Evolutionary conservation across 495 filamentous ascomycete genomes (phyloP), one percentile per base, ranked within the genome.

Genomic region (Hypoxylon trugodes): DNA sequence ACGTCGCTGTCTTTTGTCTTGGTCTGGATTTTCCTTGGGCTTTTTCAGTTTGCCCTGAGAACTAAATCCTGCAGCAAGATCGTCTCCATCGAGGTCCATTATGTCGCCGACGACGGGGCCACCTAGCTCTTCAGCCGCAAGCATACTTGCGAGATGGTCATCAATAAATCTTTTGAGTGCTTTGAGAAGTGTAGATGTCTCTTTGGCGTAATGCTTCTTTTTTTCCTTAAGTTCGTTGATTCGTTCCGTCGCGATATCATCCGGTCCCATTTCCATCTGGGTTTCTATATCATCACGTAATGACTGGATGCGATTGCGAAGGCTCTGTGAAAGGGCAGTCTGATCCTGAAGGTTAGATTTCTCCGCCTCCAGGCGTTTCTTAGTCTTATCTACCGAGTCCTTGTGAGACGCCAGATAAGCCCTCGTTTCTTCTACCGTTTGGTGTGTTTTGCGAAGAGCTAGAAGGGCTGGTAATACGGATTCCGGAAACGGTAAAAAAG

Each of bases 41-140:
- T 87, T 89, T 70, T 88, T 92, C 1, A 84, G 77, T 61, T 86
- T 90, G 4, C 90, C 91, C 61, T 88, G 85, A 6, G 83, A 79
- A 37, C 84, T 91, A 72, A 92, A 94, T 1, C 90, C 90, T 6
- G 86, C 84, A 50, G 86, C 84, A 38, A 92, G 75, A 35, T 81
- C 77, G 8, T 76, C 65, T 12, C 73, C 60, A 19, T 86, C 82
- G 28, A 93, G 79, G 9, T 88, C 86, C 52, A 87, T 73, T 37
- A 86, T 75, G 61, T 92, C 88, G 8, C 93, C 93, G 1, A 93
- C 90, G 5, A 91, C 87, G 0, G 93, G 92, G 0, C 93, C 93
- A 4, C 93, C 93, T 7, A 92, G 80, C 66, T 91, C 90, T 76
- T 97, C 93, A 0, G 90, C 90, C 10, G 92, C 92, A 25, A 97